These are phyloP conservation scores for Globisporangium perplexum DNA, from an alignment of 352 stramenopile genomes.

Conservation along the genomic window DNA sequence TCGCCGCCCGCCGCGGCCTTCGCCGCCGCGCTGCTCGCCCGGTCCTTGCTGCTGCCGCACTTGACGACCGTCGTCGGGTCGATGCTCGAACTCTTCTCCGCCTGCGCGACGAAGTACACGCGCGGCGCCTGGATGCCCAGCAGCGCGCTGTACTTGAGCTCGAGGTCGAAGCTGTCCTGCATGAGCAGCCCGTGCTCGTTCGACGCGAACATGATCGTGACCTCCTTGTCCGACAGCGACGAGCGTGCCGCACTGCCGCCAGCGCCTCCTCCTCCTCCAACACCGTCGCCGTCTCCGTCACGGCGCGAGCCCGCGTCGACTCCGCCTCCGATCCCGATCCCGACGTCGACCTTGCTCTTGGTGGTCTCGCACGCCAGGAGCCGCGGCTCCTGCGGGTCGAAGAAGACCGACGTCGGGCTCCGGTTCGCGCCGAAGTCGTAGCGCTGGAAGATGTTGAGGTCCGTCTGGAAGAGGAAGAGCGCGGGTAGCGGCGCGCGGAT, in stretches of 20 bases:
- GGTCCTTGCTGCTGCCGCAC: constrained; percentile 27
- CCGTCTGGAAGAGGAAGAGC: constrained; percentile 88
- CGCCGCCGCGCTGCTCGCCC: constrained; percentile 8
- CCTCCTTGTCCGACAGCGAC: constrained; percentile 68
- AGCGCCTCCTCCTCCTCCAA: constrained; percentile 1
- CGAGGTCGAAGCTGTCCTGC: constrained; percentile 88
- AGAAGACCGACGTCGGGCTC: constrained; percentile 83
- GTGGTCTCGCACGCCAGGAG: constrained; percentile 83
- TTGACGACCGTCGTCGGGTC: constrained; percentile 33
- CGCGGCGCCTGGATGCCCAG: constrained; percentile 83
- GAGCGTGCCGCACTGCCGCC: neutral
- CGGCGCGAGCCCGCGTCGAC: constrained; percentile 1
- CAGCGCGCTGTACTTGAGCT: constrained; percentile 73
- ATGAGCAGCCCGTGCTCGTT: constrained; percentile 89
- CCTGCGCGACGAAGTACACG: constrained; percentile 66
- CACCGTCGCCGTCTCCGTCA: constrained; percentile 19
- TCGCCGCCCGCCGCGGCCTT: constrained; percentile 16
- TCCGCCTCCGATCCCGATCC: constrained; percentile 1
- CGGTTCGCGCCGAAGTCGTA: constrained; percentile 84
- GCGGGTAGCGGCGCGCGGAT: constrained; percentile 84
- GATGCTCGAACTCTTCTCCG: constrained; percentile 31
- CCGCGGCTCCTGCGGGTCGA: constrained; percentile 85
- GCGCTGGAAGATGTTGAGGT: constrained; percentile 86
- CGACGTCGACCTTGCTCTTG: constrained; percentile 35
- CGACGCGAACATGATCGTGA: constrained; percentile 91